These are phyloP conservation scores for Guadua angustifolia DNA, from an alignment of 176 grass and related monocot genomes.

Conservation along the genomic window DNA sequence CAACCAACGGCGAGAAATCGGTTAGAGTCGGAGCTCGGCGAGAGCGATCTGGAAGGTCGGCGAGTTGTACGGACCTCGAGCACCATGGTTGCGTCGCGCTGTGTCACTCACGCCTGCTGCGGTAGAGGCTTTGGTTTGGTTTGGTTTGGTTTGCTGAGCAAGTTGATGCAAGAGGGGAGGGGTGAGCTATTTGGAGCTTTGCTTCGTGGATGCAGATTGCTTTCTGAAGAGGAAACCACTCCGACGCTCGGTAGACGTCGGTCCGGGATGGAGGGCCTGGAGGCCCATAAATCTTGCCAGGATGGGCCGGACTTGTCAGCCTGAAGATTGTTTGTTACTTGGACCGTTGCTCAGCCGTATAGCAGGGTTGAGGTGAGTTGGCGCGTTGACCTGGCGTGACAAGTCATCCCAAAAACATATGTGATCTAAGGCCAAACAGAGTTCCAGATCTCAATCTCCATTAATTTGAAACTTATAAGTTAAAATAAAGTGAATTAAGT, in stretches of 20 bases:
- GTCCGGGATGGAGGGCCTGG: background rate
- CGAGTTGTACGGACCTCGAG: slow-evolving; percentile 62
- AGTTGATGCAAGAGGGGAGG: slow-evolving; percentile 21
- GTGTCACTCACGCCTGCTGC: slow-evolving; percentile 28
- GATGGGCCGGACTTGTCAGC: background rate
- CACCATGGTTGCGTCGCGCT: slow-evolving; percentile 68
- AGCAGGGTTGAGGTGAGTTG: too few relatives aligned
- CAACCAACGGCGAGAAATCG: background rate
- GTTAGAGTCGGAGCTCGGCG: background rate
- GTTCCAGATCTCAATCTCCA: too few relatives aligned
- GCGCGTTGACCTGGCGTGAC: too few relatives aligned
- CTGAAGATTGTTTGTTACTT: background rate
- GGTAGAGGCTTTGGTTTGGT: slow-evolving; percentile 21
- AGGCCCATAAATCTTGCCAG: background rate
- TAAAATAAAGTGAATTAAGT: too few relatives aligned
- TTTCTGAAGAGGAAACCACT: slow-evolving; percentile 21
- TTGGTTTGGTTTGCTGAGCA: slow-evolving; percentile 46
- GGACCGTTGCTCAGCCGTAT: background rate
- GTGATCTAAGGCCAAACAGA: too few relatives aligned
- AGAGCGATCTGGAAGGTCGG: slow-evolving; percentile 6
- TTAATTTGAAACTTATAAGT: too few relatives aligned
- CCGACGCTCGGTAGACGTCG: background rate
- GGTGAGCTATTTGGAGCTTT: background rate
- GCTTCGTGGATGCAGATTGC: background rate
- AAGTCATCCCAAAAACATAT: too few relatives aligned